Evolutionary conservation across 495 filamentous ascomycete genomes (phyloP).

Genomic region (Haplographium delicatum): DNA sequence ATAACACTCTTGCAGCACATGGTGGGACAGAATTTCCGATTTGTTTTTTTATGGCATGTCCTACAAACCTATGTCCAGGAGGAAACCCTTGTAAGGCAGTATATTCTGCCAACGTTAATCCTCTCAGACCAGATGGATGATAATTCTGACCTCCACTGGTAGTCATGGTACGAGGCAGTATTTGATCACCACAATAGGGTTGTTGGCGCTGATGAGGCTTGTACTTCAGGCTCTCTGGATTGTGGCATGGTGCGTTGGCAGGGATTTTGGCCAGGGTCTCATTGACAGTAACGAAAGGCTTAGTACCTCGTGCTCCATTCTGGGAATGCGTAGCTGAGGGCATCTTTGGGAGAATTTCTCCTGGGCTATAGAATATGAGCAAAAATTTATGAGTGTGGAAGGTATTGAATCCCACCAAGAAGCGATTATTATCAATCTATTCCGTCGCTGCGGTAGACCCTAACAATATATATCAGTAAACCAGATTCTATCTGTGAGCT

Average conservation of each 20-base stretch:
- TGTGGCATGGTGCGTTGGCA: conserved; percentile 36
- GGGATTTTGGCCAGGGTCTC: conserved; percentile 37
- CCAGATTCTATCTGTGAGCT: no score
- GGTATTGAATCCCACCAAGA: conserved; percentile 51
- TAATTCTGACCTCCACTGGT: conserved; percentile 61
- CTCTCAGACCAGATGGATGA: conserved; percentile 63
- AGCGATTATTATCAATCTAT: conserved; percentile 71
- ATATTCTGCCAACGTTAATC: conserved; percentile 67
- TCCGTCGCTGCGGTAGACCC: conserved; percentile 55
- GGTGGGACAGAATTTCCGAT: conserved; percentile 90
- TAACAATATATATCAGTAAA: no score
- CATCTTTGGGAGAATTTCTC: conserved; percentile 66
- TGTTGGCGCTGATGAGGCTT: conserved; percentile 29
- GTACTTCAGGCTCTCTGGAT: conserved; percentile 20
- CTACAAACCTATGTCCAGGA: conserved; percentile 52
- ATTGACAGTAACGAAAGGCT: conserved; percentile 39
- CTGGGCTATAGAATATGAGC: conserved; percentile 49
- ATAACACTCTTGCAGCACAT: conserved; percentile 52
- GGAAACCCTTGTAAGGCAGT: conserved; percentile 78
- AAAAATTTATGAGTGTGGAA: background rate
- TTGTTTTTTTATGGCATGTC: conserved; percentile 44
- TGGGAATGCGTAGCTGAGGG: conserved; percentile 62
- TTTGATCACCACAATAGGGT: conserved; percentile 40
- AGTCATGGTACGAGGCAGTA: conserved; percentile 59
- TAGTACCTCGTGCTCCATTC: conserved; percentile 25